These are phyloP conservation scores for Stipa capillata DNA, from an alignment of 176 grass and related monocot genomes.

Conservation along the genomic window DNA sequence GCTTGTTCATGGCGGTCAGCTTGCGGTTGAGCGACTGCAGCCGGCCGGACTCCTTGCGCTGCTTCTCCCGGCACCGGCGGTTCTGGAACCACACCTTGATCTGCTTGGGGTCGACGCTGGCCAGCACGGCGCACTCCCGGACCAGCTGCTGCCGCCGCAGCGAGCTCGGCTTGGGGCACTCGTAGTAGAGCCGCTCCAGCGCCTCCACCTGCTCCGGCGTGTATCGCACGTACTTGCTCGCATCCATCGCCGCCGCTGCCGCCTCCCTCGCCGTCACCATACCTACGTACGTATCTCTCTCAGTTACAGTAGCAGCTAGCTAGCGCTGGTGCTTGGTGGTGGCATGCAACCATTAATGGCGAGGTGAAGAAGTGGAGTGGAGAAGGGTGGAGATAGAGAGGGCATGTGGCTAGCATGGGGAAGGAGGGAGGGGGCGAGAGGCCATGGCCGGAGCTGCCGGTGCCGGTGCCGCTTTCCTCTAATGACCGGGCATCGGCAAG, in stretches of 20 bases:
- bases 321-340: too few species aligned
- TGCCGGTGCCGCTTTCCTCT: conserved; percentile 47
- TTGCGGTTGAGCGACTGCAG: conserved; percentile 70
- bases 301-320: too few species aligned
- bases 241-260: conserved; percentile 46
- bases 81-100: conserved; percentile 97
- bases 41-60: conserved; percentile 61
- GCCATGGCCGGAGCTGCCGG: conserved; percentile 49
- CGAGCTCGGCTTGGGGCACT: conserved; percentile 78
- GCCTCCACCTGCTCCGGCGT: conserved; percentile 85
- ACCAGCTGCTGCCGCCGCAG: conserved; percentile 74
- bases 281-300: not conserved
- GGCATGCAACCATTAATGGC: too few species aligned
- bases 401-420: conserved; percentile 7
- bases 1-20: conserved; percentile 83
- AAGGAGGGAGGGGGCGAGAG: conserved; percentile 24
- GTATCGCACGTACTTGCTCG: conserved; percentile 79
- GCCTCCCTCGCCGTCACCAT: conserved; percentile 56
- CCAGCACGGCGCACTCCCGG: conserved; percentile 58
- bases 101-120: conserved; percentile 73
- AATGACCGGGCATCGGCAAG: conserved; percentile 55
- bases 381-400: not conserved
- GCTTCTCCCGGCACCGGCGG: conserved; percentile 78
- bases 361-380: too few species aligned
- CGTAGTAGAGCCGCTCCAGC: conserved; percentile 68